Evolutionary conservation across 2,329 filamentous ascomycete species (phyloP).

Genomic region (Septoria linicola): DNA sequence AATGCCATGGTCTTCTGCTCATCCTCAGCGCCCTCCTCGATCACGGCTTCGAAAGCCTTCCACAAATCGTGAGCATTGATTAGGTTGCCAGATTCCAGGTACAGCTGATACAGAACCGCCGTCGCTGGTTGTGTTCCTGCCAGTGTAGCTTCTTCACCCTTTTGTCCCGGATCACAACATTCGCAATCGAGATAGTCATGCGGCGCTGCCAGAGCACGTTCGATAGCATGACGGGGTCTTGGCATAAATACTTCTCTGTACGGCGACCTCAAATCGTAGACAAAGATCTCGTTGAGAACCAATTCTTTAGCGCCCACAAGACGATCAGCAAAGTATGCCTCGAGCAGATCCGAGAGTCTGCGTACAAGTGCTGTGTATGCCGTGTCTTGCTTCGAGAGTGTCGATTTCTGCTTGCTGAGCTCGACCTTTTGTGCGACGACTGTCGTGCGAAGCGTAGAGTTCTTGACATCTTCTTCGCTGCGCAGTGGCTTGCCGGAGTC

Average conservation of each 20-base stretch:
- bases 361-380: conserved; percentile 68
- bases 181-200: conserved; percentile 75
- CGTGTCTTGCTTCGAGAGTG: conserved; percentile 68
- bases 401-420: conserved; percentile 70
- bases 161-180: conserved; percentile 57
- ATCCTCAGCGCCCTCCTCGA: conserved; percentile 48
- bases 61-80: conserved; percentile 80
- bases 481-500: conserved; percentile 51
- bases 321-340: conserved; percentile 46
- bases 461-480: conserved; percentile 71
- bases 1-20: conserved; percentile 53
- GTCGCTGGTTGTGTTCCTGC: conserved; percentile 66
- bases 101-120: conserved; percentile 74
- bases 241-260: conserved; percentile 74
- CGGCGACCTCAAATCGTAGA: conserved; percentile 70
- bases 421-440: conserved; percentile 80
- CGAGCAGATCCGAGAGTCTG: conserved; percentile 52
- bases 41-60: conserved; percentile 69
- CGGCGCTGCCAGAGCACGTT: conserved; percentile 68
- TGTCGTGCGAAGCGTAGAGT: conserved; percentile 70
- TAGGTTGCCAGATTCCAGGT: conserved; percentile 71
- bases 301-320: conserved; percentile 53
- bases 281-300: conserved; percentile 69
- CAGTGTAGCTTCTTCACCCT: conserved; percentile 49
- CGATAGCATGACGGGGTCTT: conserved; percentile 66